Percentiles rank a stretch among this genome's conserved stretches.
These are phyloP conservation scores for Mucor circinelloides DNA, from an alignment of 371 early-diverging fungal species.

Conservation along the genomic window DNA sequence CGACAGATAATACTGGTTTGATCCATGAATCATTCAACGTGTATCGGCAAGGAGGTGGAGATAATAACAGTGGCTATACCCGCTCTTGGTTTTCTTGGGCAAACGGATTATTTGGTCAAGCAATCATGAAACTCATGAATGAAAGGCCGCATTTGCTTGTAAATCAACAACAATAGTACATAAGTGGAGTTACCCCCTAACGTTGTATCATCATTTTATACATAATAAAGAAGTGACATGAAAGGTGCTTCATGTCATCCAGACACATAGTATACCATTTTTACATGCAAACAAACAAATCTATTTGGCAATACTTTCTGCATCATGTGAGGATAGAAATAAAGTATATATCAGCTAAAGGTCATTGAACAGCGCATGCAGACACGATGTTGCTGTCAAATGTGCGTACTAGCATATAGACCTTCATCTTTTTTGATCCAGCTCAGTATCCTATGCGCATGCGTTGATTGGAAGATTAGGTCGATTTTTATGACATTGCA, in stretches of 20 bases:
- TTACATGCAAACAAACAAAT: too few species aligned
- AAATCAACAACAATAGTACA: neutral
- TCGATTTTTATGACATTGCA: neutral
- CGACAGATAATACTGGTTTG: constrained; percentile 38
- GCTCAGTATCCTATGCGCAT: neutral
- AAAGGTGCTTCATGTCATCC: neutral
- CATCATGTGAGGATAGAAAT: too few species aligned
- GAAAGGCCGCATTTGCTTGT: constrained; percentile 35
- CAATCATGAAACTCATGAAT: constrained; percentile 41
- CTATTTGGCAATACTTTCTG: too few species aligned
- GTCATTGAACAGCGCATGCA: too few species aligned
- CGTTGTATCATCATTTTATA: too few species aligned
- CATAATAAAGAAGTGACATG: neutral
- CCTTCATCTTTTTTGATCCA: too few species aligned
- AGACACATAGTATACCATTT: neutral
- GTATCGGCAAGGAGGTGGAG: constrained; percentile 10
- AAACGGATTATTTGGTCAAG: constrained; percentile 52
- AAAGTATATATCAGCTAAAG: too few species aligned
- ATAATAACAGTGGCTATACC: constrained; percentile 31
- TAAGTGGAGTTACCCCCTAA: too few species aligned
- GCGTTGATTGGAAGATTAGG: neutral
- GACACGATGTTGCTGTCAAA: too few species aligned
- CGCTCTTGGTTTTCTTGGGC: constrained; percentile 61
- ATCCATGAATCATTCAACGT: constrained; percentile 53
- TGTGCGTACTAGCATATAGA: too few species aligned